Evolutionary conservation across 192 early-diverging fungal genomes (phyloP), one percentile per base, ranked within the genome.

Genomic region (Pilaira anomala): DNA sequence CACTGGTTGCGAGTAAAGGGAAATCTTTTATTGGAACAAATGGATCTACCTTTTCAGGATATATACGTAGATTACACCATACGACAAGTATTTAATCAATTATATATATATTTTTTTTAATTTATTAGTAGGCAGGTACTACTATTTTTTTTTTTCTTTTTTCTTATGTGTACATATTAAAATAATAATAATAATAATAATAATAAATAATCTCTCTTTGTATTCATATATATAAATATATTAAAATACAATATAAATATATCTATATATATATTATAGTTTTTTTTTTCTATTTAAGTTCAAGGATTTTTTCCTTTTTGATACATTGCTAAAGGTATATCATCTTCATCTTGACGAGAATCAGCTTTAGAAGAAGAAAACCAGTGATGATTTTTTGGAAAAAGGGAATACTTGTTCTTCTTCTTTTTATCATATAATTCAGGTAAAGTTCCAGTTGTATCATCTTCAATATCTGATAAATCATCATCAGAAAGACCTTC

Each of bases 271-370:
- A 11, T 25, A 2, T 6, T 44, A 19, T 60, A 25, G 45, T 22
- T 59, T 60, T 60, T 4, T 46, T 21, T 19, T 0, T 60, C 44
- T 46, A 18, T 13, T 45, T 7, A 16, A 18, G 13, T 36, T 18
- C 18, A 46, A 18, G 44, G 44, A 46, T 4, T 14, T 14, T 46
- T 61, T 18, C 46, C 44, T 55, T 71, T 70, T 65, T 69, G 64
- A 63, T 86, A 86, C 63, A 85, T 67, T 2, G 81, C 84, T 52
- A 88, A 63, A 2, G 84, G 84, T 7, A 88, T 81, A 68, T 87
- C 80, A 41, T 87, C 86, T 48, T 87, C 86, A 45, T 87, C 85
- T 12, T 75, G 73, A 46, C 49, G 19, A n/a, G 18, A n/a, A 14
- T 26, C 13, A 11, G 19, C 21, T 58, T 40, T 7, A n/a, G 33